These are phyloP conservation scores for Vigna reflexopilosa DNA, from an alignment of 306 rosid genomes.

Conservation along the genomic window DNA sequence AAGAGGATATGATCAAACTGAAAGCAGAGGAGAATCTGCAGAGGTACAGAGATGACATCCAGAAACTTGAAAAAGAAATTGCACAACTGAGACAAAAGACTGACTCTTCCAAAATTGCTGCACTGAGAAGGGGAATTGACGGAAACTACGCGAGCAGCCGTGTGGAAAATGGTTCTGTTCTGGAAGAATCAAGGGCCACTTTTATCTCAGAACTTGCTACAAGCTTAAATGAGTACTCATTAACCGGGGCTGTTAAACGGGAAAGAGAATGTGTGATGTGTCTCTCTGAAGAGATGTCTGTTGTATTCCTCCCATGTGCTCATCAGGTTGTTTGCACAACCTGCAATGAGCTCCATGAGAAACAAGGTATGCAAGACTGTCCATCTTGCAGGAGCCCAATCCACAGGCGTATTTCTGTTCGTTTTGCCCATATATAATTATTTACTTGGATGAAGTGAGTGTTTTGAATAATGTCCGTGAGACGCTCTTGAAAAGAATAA, in stretches of 20 bases:
- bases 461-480: constrained; percentile 65
- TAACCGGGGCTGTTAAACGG: constrained; percentile 73
- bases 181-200: constrained; percentile 46
- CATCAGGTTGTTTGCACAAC: constrained; percentile 93
- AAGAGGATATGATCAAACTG: constrained; percentile 66
- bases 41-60: constrained; percentile 75
- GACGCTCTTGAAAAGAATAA: constrained; percentile 65
- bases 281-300: constrained; percentile 93
- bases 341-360: constrained; percentile 95
- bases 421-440: constrained; percentile 62
- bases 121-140: constrained; percentile 79
- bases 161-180: constrained; percentile 44
- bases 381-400: constrained; percentile 94
- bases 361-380: constrained; percentile 94
- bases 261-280: constrained; percentile 98
- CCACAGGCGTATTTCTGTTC: constrained; percentile 81
- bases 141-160: constrained; percentile 67
- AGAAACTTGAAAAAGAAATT: constrained; percentile 79
- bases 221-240: constrained; percentile 52
- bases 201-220: constrained; percentile 56
- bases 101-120: constrained; percentile 88
- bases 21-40: constrained; percentile 74
- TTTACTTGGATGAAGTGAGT: constrained; percentile 51
- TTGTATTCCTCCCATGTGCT: constrained; percentile 92
- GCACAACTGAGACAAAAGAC: constrained; percentile 74